phyloP scores from a whole-genome alignment of 2,329 filamentous ascomycete species.

The Mollisiaceae sp. region DNA sequence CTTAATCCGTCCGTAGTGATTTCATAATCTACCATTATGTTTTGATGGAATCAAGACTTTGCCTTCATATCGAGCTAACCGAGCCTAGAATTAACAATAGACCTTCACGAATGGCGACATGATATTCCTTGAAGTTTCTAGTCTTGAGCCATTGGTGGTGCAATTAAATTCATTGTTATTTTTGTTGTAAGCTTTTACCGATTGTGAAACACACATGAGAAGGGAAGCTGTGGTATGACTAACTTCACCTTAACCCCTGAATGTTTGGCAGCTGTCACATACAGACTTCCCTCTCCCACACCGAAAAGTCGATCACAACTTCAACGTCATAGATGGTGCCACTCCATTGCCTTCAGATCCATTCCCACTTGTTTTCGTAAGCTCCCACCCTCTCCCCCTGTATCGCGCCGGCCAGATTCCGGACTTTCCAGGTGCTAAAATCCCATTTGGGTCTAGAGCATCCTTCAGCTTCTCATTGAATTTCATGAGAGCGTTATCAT shows the following conservation, averaged over 20 bases:
- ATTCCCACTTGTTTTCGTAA: constrained; percentile 17
- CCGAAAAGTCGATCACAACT: constrained; percentile 5
- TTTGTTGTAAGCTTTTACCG: too few relatives aligned
- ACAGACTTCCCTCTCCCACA: background rate
- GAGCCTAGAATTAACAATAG: too few relatives aligned
- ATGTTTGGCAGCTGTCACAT: background rate
- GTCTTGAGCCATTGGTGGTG: too few relatives aligned
- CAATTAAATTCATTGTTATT: too few relatives aligned
- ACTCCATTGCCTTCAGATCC: constrained; percentile 15
- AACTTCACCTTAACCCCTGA: background rate
- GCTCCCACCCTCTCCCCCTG: constrained; percentile 15
- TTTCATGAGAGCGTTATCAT: constrained; percentile 46
- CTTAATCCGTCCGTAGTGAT: too few relatives aligned
- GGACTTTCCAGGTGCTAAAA: constrained; percentile 47
- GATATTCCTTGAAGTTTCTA: too few relatives aligned
- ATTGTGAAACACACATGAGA: too few relatives aligned
- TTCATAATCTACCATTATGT: too few relatives aligned
- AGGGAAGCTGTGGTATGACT: too few relatives aligned
- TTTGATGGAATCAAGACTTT: too few relatives aligned
- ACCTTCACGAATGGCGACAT: too few relatives aligned
- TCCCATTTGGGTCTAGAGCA: constrained; percentile 51
- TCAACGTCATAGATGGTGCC: constrained; percentile 7
- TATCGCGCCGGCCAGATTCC: constrained; percentile 15
- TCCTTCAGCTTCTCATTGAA: constrained; percentile 52
- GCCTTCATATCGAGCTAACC: too few relatives aligned